phyloP scores from a whole-genome alignment of 176 grass and related monocot species.

The Areca catechu region DNA sequence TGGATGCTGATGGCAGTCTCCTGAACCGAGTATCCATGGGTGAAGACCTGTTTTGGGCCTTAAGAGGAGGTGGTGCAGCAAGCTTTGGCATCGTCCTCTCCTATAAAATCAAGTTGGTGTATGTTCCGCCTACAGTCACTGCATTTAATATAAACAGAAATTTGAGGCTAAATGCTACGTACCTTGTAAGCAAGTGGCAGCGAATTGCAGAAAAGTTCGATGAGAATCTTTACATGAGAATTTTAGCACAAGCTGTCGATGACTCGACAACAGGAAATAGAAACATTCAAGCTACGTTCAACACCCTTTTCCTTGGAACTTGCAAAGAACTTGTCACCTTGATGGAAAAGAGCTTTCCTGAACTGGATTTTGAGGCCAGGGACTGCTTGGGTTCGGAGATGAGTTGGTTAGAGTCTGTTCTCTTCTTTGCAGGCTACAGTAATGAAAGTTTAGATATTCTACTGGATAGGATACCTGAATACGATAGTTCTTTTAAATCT shows the following conservation, averaged over 20 bases:
- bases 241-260: no score
- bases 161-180: no score
- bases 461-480: not conserved
- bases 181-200: no score
- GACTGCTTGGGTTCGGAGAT: conserved; percentile 9
- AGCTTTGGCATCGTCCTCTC: conserved; percentile 35
- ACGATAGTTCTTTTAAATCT: conserved; percentile 12
- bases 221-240: no score
- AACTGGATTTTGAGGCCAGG: not conserved
- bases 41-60: conserved; percentile 35
- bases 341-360: not conserved
- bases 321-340: not conserved
- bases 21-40: conserved; percentile 29
- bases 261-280: no score
- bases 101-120: conserved; percentile 25
- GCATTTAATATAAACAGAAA: conserved; percentile 13
- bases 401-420: conserved; percentile 8
- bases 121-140: conserved; percentile 20
- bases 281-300: conserved; percentile 11
- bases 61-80: conserved; percentile 28
- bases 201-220: no score
- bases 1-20: conserved; percentile 15
- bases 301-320: conserved; percentile 3
- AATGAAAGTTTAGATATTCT: not conserved
- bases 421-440: not conserved